These are phyloP conservation scores for Botrytis paeoniae DNA, from an alignment of 2,329 filamentous ascomycete species.

Conservation along the genomic window DNA sequence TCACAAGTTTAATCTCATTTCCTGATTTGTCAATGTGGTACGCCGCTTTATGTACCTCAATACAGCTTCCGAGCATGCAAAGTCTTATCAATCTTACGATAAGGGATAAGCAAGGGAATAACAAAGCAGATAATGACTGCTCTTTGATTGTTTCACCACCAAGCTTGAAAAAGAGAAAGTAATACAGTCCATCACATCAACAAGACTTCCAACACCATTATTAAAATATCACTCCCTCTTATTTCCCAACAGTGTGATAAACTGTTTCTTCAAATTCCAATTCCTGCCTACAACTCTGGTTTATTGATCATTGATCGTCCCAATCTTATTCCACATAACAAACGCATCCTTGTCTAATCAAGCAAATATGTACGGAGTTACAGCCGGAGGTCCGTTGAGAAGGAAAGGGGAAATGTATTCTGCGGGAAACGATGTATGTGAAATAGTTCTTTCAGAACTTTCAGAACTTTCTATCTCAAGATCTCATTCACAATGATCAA, in stretches of 20 bases:
- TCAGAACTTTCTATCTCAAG: neutral
- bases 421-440: constrained; percentile 32
- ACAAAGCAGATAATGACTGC: constrained; percentile 7
- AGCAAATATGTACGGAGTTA: constrained; percentile 6
- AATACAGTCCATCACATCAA: neutral
- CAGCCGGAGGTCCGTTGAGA: constrained; percentile 1
- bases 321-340: neutral
- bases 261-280: neutral
- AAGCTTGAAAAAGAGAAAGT: neutral
- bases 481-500: neutral
- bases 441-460: neutral
- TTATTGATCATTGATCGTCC: neutral
- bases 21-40: neutral
- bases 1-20: too few species aligned
- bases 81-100: neutral
- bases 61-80: neutral
- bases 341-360: neutral
- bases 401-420: constrained; percentile 27
- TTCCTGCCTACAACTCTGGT: neutral
- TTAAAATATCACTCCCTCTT: neutral
- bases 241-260: neutral
- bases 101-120: constrained; percentile 11
- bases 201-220: neutral
- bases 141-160: neutral
- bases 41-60: neutral